These are phyloP conservation scores for Raphanus raphanistrum DNA, from an alignment of 345 rosid genomes.

Conservation along the genomic window DNA sequence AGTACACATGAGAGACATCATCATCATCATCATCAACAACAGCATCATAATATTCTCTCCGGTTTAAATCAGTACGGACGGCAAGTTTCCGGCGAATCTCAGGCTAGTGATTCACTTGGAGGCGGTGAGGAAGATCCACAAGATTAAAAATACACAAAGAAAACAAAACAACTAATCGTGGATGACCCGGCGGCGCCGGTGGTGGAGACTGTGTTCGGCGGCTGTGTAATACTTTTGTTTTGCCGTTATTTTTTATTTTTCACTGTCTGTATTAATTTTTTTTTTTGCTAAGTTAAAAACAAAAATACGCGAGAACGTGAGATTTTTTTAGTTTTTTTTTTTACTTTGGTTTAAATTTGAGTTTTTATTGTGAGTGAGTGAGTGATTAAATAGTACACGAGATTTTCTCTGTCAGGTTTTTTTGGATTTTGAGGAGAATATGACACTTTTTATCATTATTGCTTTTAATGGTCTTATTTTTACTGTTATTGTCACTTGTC, in stretches of 20 bases:
- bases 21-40: slow-evolving; percentile 30
- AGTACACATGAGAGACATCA: slow-evolving; percentile 25
- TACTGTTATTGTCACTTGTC: slow-evolving; percentile 32
- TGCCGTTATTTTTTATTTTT: slow-evolving; percentile 20
- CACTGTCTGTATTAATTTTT: slow-evolving; percentile 21
- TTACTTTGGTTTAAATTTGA: slow-evolving; percentile 51
- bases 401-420: slow-evolving; percentile 44
- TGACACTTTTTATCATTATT: slow-evolving; percentile 35
- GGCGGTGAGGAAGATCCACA: slow-evolving; percentile 60
- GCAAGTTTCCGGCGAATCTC: slow-evolving; percentile 59
- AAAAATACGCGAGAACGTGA: slow-evolving; percentile 59
- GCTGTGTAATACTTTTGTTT: slow-evolving; percentile 53
- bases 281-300: slow-evolving; percentile 29
- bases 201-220: slow-evolving; percentile 32
- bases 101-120: slow-evolving; percentile 74
- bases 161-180: slow-evolving; percentile 19
- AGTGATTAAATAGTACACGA: slow-evolving; percentile 47
- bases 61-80: slow-evolving; percentile 68
- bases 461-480: not conserved
- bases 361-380: slow-evolving; percentile 63
- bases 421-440: slow-evolving; percentile 44
- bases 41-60: slow-evolving; percentile 58
- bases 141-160: slow-evolving; percentile 37
- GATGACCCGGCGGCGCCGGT: slow-evolving; percentile 43
- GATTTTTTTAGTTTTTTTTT: slow-evolving; percentile 36